Evolutionary conservation across 148 eudicot genomes (phyloP).

Genomic region (Rhododendron kiyosumense): DNA sequence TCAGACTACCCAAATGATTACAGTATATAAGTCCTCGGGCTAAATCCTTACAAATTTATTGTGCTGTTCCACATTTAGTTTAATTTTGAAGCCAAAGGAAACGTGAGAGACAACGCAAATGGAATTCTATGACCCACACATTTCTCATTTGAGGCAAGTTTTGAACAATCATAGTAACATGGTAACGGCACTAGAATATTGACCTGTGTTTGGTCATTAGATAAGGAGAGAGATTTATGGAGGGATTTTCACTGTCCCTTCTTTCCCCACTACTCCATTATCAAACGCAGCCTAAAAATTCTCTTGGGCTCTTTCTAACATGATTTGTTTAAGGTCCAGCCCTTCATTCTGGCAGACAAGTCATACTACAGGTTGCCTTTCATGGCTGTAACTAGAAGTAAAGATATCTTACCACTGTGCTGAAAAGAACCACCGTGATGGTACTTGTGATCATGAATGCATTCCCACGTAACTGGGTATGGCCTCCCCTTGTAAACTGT

Average conservation of each 20-base stretch:
- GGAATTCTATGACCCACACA: not conserved
- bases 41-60: not conserved
- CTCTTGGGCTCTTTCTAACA: not conserved
- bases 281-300: not conserved
- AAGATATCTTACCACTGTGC: constrained; percentile 56
- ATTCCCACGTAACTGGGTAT: constrained; percentile 52
- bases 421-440: constrained; percentile 71
- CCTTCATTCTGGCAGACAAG: not conserved
- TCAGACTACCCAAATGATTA: not conserved
- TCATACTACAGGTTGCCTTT: not conserved
- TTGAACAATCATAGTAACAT: not conserved
- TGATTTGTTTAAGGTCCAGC: not conserved
- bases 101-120: not conserved
- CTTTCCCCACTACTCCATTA: not conserved
- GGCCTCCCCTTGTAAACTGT: constrained; percentile 63
- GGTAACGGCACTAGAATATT: not conserved
- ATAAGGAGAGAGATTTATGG: not conserved
- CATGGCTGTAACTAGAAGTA: not conserved
- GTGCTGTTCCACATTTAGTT: not conserved
- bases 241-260: not conserved
- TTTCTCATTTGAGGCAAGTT: not conserved
- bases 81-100: not conserved
- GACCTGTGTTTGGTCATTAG: not conserved
- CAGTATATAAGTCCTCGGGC: not conserved
- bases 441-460: constrained; percentile 86